A percentile compares a stretch with the other conserved stretches of the same genome.
These are phyloP conservation scores for Eimeria praecox DNA, from an alignment of 169 alveolate species.

Conservation along the genomic window DNA sequence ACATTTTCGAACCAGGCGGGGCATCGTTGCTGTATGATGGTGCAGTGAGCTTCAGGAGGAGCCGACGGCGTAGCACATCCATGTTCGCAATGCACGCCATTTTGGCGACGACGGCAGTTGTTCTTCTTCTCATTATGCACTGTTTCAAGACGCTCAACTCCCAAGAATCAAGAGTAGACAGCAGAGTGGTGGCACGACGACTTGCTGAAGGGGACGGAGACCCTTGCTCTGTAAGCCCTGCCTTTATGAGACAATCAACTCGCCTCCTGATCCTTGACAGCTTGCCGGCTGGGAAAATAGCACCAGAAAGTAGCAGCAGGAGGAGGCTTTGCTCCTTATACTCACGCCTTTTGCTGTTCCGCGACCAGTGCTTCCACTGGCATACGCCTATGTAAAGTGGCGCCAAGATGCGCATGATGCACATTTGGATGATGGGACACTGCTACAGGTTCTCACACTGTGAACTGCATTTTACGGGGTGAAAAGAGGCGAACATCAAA, in stretches of 20 bases:
- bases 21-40: neutral
- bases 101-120: neutral
- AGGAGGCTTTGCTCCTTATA: neutral
- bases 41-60: neutral
- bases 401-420: too few species aligned
- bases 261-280: too few species aligned
- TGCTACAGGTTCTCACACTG: neutral
- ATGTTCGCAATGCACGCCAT: neutral
- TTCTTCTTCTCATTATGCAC: neutral
- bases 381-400: neutral
- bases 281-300: neutral
- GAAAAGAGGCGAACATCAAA: neutral
- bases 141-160: neutral
- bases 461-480: neutral
- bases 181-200: neutral
- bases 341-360: neutral
- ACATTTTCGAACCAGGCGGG: neutral
- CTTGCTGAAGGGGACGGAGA: neutral
- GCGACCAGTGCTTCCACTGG: neutral
- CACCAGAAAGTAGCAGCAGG: too few species aligned
- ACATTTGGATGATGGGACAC: neutral
- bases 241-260: neutral
- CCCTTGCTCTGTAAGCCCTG: neutral
- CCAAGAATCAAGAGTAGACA: neutral
- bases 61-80: neutral